Base-by-base conservation (phyloP, 2,329 filamentous ascomycete genomes). In the Colletotrichum aenigma region DNA sequence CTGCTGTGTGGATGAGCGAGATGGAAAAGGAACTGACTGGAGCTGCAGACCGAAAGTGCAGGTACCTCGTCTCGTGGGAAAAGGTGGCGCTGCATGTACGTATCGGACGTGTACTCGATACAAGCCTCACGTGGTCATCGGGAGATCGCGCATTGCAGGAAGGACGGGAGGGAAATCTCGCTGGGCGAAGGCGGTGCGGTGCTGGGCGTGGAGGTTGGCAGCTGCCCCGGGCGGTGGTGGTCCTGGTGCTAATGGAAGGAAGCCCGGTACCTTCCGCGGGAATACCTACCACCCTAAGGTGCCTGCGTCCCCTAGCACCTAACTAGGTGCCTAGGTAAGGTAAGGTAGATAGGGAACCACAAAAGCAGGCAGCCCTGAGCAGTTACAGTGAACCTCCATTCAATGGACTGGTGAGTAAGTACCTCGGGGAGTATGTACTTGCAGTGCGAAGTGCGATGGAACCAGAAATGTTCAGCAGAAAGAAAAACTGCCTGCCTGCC, bases 141-240 rank as follows among this genome's bases (percentile, higher is more conserved):
- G 70, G 74, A 77, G 74, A 76, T 77, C 74, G 76, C 74, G 66
- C 76, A 74, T 74, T 73, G 76, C 69, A 77, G 73, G 34, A 73
- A 61, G 60, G 71, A 48, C 61, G 70, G 65, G 64, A 76, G 58
- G 71, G 43, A 48, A 68, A 74, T 70, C 56, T 62, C 24, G 38
- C 56, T 61, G 58, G 55, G 70, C 52, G 26, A 21, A 12, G 38
- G 38, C 38, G 38, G 38, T 69, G 66, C 21, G 43, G 61, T 26
- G 34, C n/a, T 15, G n/a, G n/a, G 21, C 16, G n/a, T n/a, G n/a
- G 12, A 34, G 32, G 30, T 21, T 62, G 34, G 61, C n/a, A 21
- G 15, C 61, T 15, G 21, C 43, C 43, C 18, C 43, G 10, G 18
- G 43, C 43, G 18, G 43, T n/a, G 38, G 36, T 43, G 16, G 36